phyloP scores from a whole-genome alignment of 2,329 filamentous ascomycete species.

The Cytospora leucostoma region DNA sequence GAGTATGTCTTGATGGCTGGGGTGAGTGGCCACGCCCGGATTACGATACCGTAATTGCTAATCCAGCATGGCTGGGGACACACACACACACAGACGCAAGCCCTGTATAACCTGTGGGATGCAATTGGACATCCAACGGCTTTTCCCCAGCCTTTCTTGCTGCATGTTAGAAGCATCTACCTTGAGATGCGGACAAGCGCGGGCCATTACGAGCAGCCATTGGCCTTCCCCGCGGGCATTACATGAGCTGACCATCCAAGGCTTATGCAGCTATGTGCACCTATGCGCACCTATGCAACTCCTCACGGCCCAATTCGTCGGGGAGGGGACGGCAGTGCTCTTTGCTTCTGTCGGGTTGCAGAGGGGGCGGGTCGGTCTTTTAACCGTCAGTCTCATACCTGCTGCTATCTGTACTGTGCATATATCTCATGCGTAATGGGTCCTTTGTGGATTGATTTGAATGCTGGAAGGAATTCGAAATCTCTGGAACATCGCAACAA shows the following conservation, averaged over 20 bases:
- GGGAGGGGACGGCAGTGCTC: background rate
- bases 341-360: background rate
- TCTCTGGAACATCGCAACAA: background rate
- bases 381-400: background rate
- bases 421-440: too few relatives aligned
- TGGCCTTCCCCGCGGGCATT: conserved; percentile 29
- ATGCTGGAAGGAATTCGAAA: too few relatives aligned
- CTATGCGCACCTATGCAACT: conserved; percentile 11
- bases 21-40: conserved; percentile 1
- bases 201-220: conserved; percentile 30
- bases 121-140: conserved; percentile 30
- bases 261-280: conserved; percentile 25
- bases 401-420: background rate
- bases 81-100: background rate
- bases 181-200: conserved; percentile 30
- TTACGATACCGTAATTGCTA: conserved; percentile 3
- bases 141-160: conserved; percentile 31
- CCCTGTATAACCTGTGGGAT: background rate
- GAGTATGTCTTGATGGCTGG: background rate
- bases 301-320: conserved; percentile 17
- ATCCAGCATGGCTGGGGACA: conserved; percentile 14
- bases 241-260: conserved; percentile 24
- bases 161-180: conserved; percentile 18
- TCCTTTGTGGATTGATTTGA: too few relatives aligned
- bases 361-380: background rate